These are phyloP conservation scores for Blastobotrys aristatus DNA, from an alignment of 1,139 yeast species.

Conservation along the genomic window DNA sequence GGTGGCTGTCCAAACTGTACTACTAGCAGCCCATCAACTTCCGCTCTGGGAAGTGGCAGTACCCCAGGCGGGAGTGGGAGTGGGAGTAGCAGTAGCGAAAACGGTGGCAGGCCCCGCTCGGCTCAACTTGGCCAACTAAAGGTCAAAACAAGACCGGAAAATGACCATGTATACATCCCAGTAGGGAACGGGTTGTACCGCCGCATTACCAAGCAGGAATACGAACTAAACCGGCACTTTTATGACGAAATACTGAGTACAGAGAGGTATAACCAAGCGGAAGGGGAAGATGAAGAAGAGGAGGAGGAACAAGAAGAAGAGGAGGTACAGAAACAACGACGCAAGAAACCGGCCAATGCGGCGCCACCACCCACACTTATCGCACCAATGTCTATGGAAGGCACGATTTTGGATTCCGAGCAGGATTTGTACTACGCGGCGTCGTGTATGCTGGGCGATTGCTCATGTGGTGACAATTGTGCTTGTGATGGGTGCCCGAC, in stretches of 20 bases:
- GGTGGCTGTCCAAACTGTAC: neutral
- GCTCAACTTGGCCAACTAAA: slow-evolving; percentile 8
- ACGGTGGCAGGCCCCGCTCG: too few relatives aligned
- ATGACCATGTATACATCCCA: slow-evolving; percentile 30
- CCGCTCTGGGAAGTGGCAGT: too few relatives aligned
- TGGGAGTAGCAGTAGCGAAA: neutral
- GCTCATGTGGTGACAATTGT: slow-evolving; percentile 37
- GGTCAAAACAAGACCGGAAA: slow-evolving; percentile 16
- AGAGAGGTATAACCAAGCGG: neutral
- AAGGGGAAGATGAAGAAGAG: neutral
- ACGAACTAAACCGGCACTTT: slow-evolving; percentile 13
- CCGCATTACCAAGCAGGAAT: slow-evolving; percentile 15
- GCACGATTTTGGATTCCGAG: slow-evolving; percentile 17
- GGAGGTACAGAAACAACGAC: neutral
- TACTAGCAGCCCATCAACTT: slow-evolving; percentile 1
- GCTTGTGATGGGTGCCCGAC: slow-evolving; percentile 36
- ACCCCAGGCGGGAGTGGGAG: slow-evolving; percentile 5
- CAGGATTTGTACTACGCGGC: slow-evolving; percentile 33
- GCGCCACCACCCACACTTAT: slow-evolving; percentile 28
- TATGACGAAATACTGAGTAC: slow-evolving; percentile 1
- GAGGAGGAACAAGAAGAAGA: neutral
- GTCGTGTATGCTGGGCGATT: slow-evolving; percentile 38
- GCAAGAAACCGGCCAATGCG: neutral
- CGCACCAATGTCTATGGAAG: slow-evolving; percentile 35
- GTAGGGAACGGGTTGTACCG: slow-evolving; percentile 35